Evolutionary conservation across 805 yeast genomes (phyloP).

Genomic region (Cyberlindnera veronae): DNA sequence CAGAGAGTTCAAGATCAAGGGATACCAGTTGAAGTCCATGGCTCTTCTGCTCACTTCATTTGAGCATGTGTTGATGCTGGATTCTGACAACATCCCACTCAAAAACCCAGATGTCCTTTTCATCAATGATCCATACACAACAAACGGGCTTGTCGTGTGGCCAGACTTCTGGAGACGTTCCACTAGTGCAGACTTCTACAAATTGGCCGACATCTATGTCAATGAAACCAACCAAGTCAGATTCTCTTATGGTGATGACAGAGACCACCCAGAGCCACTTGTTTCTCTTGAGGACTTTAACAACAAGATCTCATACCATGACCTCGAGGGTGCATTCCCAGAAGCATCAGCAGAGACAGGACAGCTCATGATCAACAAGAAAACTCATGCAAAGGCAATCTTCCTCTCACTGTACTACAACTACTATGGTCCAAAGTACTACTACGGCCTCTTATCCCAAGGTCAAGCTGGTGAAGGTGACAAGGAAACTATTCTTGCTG

Average conservation of each 20-base stretch:
- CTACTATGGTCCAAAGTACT: constrained; percentile 54
- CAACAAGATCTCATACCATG: constrained; percentile 49
- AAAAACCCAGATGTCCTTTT: constrained; percentile 45
- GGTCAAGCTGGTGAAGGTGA: constrained; percentile 78
- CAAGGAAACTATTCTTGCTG: constrained; percentile 73
- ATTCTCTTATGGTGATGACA: constrained; percentile 32
- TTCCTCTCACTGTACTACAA: constrained; percentile 62
- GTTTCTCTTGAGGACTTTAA: constrained; percentile 29
- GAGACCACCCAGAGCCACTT: constrained; percentile 27
- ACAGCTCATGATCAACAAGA: constrained; percentile 56
- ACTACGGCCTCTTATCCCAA: constrained; percentile 60
- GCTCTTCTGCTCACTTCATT: constrained; percentile 76
- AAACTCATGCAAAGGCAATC: constrained; percentile 52
- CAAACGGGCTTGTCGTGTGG: constrained; percentile 52
- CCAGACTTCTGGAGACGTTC: constrained; percentile 73
- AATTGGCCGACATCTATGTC: constrained; percentile 46
- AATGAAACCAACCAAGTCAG: constrained; percentile 30
- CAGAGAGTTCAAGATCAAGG: constrained; percentile 42
- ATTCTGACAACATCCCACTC: constrained; percentile 67
- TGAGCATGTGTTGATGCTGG: constrained; percentile 69
- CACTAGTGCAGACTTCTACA: constrained; percentile 55
- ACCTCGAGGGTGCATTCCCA: constrained; percentile 64
- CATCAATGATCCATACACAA: constrained; percentile 31
- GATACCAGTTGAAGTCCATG: constrained; percentile 68
- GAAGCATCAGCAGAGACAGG: constrained; percentile 71